These are phyloP conservation scores for Colletotrichum agaves DNA, from an alignment of 2,329 filamentous ascomycete genomes.

Conservation along the genomic window DNA sequence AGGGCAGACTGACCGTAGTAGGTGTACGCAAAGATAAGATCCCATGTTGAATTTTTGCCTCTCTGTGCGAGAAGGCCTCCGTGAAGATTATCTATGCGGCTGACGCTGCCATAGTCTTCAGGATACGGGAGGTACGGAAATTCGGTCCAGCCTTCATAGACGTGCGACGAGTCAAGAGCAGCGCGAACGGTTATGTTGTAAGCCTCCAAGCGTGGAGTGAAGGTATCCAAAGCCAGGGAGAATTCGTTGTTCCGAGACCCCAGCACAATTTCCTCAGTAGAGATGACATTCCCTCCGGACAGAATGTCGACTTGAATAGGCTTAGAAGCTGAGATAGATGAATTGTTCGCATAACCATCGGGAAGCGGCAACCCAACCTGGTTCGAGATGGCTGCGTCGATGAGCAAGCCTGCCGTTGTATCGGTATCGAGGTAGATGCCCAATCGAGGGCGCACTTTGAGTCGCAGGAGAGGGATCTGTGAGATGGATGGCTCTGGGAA, in stretches of 20 bases:
- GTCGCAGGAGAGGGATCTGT: slow-evolving; percentile 49
- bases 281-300: slow-evolving; percentile 45
- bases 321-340: slow-evolving; percentile 38
- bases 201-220: slow-evolving; percentile 49
- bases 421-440: slow-evolving; percentile 59
- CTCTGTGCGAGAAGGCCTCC: slow-evolving; percentile 49
- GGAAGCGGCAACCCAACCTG: slow-evolving; percentile 53
- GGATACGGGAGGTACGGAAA: slow-evolving; percentile 55
- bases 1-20: slow-evolving; percentile 58
- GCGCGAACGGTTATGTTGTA: slow-evolving; percentile 52
- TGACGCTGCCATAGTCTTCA: slow-evolving; percentile 51
- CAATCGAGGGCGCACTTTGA: slow-evolving; percentile 58
- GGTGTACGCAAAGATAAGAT: slow-evolving; percentile 48
- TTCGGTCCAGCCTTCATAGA: slow-evolving; percentile 44
- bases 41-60: slow-evolving; percentile 47
- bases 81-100: slow-evolving; percentile 57
- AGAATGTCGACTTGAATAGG: slow-evolving; percentile 52
- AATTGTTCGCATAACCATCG: slow-evolving; percentile 21
- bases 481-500: slow-evolving; percentile 49
- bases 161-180: slow-evolving; percentile 3
- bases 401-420: slow-evolving; percentile 52
- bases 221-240: slow-evolving; percentile 48
- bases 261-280: slow-evolving; percentile 47
- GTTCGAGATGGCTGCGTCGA: slow-evolving; percentile 54
- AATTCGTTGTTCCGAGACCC: slow-evolving; percentile 50